Conservation (phyloP, 139 green algal genomes). For the Haematococcus lacustris region DNA sequence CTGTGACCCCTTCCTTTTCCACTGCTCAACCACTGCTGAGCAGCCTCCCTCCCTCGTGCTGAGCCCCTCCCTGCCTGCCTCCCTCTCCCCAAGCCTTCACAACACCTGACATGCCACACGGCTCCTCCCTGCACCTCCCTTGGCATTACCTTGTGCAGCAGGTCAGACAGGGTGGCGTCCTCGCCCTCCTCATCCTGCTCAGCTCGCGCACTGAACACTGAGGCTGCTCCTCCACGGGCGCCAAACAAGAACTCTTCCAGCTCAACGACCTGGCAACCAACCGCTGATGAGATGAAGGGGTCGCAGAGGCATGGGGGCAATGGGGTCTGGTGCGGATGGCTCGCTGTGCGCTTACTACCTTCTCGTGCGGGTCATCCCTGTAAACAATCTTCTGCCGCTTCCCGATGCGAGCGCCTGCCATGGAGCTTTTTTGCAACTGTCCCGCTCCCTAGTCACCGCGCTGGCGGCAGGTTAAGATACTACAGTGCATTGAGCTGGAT, state of each 20-base stretch:
- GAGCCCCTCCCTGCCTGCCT: not conserved
- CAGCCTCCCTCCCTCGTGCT: not conserved
- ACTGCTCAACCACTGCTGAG: not conserved
- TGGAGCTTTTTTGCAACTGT: too few species aligned
- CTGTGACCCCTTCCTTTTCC: not conserved
- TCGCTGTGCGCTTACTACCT: not conserved
- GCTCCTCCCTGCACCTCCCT: not conserved
- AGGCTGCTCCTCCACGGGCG: not conserved
- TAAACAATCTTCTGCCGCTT: constrained; percentile 22
- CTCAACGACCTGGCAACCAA: constrained; percentile 30
- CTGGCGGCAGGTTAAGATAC: too few species aligned
- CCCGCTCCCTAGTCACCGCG: too few species aligned
- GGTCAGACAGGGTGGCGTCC: constrained; percentile 13
- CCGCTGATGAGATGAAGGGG: not conserved
- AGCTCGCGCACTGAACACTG: constrained; percentile 7
- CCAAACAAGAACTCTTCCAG: constrained; percentile 50
- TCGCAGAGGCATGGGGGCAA: not conserved
- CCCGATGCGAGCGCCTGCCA: not conserved
- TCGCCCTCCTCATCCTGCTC: constrained; percentile 1
- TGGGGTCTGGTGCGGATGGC: not conserved
- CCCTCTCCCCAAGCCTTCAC: not conserved
- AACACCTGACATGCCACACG: not conserved
- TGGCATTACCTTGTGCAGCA: constrained; percentile 14
- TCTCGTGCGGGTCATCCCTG: constrained; percentile 8
- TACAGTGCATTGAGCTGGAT: too few species aligned